These are phyloP conservation scores for Musa itinerans DNA, from an alignment of 176 grass and related monocot species.

Conservation along the genomic window DNA sequence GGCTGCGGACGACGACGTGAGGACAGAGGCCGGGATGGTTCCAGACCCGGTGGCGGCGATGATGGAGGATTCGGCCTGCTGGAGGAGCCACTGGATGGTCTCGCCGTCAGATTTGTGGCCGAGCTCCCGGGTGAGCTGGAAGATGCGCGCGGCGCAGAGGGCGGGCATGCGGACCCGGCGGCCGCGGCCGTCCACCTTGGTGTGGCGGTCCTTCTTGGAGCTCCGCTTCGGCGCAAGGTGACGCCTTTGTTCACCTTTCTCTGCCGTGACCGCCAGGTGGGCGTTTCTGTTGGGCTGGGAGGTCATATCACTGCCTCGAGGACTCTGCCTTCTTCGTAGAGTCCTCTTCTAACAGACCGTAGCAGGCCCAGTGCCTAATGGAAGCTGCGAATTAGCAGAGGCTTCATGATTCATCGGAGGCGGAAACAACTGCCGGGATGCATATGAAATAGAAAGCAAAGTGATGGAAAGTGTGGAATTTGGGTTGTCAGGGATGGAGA, in stretches of 20 bases:
- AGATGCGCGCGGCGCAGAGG: slow-evolving; percentile 21
- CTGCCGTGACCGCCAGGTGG: neutral
- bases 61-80: slow-evolving; percentile 16
- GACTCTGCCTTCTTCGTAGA: neutral
- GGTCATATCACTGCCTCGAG: neutral
- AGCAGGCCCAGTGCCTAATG: slow-evolving; percentile 3
- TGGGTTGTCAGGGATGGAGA: neutral
- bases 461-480: neutral
- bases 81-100: slow-evolving; percentile 24
- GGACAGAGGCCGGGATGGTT: slow-evolving; percentile 17
- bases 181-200: slow-evolving; percentile 19
- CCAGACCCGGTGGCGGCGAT: slow-evolving; percentile 18
- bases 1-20: neutral
- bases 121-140: slow-evolving; percentile 22
- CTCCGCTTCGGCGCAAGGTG: slow-evolving; percentile 11
- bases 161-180: slow-evolving; percentile 23
- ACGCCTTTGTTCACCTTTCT: slow-evolving; percentile 9
- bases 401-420: neutral
- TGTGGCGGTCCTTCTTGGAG: slow-evolving; percentile 25
- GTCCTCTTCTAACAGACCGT: slow-evolving; percentile 1
- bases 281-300: neutral
- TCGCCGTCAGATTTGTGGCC: slow-evolving; percentile 23
- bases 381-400: neutral
- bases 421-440: neutral
- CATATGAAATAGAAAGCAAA: neutral